A percentile compares a stretch with the other conserved stretches of the same genome.
phyloP scores from a whole-genome alignment of 805 yeast species.

The Pichia cephalocereana region DNA sequence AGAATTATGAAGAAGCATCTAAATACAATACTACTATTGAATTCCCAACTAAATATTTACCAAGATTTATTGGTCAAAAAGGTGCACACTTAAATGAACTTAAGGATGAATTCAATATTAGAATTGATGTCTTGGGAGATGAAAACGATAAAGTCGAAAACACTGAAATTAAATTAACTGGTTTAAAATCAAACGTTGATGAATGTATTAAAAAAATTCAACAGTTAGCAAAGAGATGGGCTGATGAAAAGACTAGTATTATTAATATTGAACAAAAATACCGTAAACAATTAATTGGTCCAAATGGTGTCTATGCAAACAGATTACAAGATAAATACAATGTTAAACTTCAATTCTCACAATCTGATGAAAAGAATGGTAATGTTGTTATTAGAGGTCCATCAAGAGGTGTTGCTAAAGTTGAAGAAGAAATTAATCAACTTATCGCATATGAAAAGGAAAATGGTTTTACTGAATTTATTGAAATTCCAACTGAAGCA shows the following conservation, averaged over 20 bases:
- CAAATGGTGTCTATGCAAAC: conserved; percentile 69
- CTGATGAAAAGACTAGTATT: conserved; percentile 66
- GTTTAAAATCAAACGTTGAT: conserved; percentile 69
- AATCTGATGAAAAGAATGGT: conserved; percentile 37
- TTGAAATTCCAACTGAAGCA: conserved; percentile 64
- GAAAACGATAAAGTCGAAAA: conserved; percentile 33
- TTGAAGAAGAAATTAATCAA: conserved; percentile 76
- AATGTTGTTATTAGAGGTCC: conserved; percentile 80
- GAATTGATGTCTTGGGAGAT: conserved; percentile 58
- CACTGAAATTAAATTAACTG: conserved; percentile 54
- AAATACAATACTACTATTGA: conserved; percentile 37
- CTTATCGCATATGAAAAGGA: conserved; percentile 80
- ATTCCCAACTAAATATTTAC: conserved; percentile 59
- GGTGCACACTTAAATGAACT: conserved; percentile 67
- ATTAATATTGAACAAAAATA: conserved; percentile 65
- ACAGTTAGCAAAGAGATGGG: conserved; percentile 61
- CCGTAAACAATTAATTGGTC: conserved; percentile 79
- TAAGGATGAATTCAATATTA: conserved; percentile 66
- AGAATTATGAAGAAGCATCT: conserved; percentile 30
- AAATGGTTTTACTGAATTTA: conserved; percentile 59
- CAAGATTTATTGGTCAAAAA: conserved; percentile 83
- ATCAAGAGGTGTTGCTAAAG: conserved; percentile 77
- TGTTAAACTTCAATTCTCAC: conserved; percentile 63
- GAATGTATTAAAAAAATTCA: conserved; percentile 55
- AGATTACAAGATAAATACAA: conserved; percentile 83